A percentile compares a stretch with the other conserved stretches of the same genome.
Conservation (phyloP, 495 filamentous ascomycete genomes). For the Entonaema liquescens region DNA sequence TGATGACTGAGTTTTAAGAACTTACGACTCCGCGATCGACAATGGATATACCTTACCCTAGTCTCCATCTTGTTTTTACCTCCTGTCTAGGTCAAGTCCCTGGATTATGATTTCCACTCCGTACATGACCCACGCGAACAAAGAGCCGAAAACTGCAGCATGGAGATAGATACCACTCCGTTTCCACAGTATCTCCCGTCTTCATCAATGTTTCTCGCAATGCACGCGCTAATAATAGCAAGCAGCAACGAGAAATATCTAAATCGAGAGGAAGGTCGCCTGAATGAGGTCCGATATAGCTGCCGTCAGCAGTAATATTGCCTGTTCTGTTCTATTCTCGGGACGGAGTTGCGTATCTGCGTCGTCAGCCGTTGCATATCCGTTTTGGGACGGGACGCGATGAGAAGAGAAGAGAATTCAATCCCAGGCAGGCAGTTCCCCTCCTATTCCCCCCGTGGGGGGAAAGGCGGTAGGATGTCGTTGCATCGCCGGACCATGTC, state of each 20-base stretch:
- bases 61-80: neutral
- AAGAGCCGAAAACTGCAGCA: neutral
- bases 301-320: neutral
- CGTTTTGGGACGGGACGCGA: neutral
- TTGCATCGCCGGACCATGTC: slow-evolving; percentile 25
- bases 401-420: neutral
- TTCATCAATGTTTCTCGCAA: neutral
- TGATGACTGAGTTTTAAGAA: neutral
- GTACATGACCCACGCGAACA: neutral
- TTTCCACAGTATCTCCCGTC: neutral
- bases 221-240: slow-evolving; percentile 2
- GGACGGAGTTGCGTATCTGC: neutral
- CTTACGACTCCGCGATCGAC: neutral
- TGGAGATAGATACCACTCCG: neutral
- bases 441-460: neutral
- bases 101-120: neutral
- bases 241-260: neutral
- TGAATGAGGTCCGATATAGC: neutral
- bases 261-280: neutral
- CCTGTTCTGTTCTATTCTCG: neutral
- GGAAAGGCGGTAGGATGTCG: neutral
- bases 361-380: neutral
- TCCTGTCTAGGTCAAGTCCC: neutral
- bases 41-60: neutral
- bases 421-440: neutral